Evolutionary conservation across 2,329 filamentous ascomycete species (phyloP).

Genomic region (Zalaria obscura): DNA sequence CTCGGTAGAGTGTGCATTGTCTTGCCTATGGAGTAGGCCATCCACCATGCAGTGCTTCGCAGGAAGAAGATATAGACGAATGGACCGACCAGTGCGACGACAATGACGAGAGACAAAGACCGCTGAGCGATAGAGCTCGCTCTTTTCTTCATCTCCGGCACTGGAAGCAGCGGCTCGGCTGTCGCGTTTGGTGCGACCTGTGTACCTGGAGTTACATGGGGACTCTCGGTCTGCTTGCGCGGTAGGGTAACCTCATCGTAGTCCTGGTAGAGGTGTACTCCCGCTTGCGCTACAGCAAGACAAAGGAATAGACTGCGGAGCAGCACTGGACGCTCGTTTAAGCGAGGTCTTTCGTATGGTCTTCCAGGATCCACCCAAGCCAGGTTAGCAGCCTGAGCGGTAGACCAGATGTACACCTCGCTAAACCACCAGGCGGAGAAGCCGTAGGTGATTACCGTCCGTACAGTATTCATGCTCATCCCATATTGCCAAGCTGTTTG

Average conservation of each 20-base stretch:
- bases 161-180: no score
- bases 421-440: conserved; percentile 68
- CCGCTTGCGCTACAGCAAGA: conserved; percentile 55
- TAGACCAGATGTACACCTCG: conserved; percentile 66
- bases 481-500: conserved; percentile 47
- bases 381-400: conserved; percentile 45
- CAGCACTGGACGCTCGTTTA: conserved; percentile 82
- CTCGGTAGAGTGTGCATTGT: conserved; percentile 63
- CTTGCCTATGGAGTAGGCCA: conserved; percentile 55
- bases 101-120: conserved; percentile 1
- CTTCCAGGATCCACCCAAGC: conserved; percentile 57
- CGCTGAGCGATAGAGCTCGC: not conserved
- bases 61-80: conserved; percentile 50
- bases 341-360: conserved; percentile 50
- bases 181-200: no score
- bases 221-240: not conserved
- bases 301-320: conserved; percentile 56
- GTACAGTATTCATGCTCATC: conserved; percentile 45
- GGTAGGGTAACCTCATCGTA: conserved; percentile 51
- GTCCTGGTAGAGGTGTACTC: conserved; percentile 57
- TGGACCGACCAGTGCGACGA: conserved; percentile 10
- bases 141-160: no score
- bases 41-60: conserved; percentile 51
- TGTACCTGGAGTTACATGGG: no score
- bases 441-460: conserved; percentile 63